Percentiles rank a stretch among this genome's conserved stretches.
phyloP scores from a whole-genome alignment of 108 stramenopile genomes.

The Poteriospumella lacustris region DNA sequence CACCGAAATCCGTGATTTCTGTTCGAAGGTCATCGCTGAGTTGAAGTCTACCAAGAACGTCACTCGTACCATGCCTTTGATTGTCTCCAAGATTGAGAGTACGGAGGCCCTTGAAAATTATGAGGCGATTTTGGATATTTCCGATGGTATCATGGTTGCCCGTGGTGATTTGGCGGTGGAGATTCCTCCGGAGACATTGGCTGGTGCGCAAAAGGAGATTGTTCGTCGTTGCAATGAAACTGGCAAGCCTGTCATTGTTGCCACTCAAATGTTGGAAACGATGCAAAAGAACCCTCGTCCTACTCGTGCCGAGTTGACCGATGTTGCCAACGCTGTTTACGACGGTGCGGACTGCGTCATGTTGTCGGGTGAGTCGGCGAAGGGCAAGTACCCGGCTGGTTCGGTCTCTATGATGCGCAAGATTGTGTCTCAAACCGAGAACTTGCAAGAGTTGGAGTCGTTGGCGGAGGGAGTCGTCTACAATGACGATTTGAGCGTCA shows the following conservation, averaged over 20 bases:
- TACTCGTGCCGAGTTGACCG: conserved; percentile 43
- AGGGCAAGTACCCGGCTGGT: conserved; percentile 17
- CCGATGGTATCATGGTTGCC: conserved; percentile 39
- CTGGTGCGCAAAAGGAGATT: conserved; percentile 90
- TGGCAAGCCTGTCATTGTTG: conserved; percentile 87
- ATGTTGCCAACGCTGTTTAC: conserved; percentile 33
- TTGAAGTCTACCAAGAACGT: background rate
- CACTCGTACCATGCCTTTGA: conserved; percentile 46
- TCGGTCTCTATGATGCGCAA: conserved; percentile 8
- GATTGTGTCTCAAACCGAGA: background rate
- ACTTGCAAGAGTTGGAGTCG: background rate
- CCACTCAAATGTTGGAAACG: conserved; percentile 93
- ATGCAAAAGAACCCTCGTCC: conserved; percentile 68
- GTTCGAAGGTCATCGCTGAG: background rate
- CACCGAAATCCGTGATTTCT: conserved; percentile 52
- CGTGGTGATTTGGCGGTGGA: conserved; percentile 56
- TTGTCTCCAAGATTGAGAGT: conserved; percentile 82
- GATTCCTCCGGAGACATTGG: conserved; percentile 94
- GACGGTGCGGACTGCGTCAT: conserved; percentile 31
- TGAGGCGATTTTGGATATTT: conserved; percentile 26
- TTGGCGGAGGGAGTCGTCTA: background rate
- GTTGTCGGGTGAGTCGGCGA: conserved; percentile 28
- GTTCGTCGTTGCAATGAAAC: conserved; percentile 81
- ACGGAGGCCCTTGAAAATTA: conserved; percentile 48
- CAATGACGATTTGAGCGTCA: background rate